A percentile compares a stretch with the other conserved stretches of the same genome.
Conservation (phyloP, 2,329 filamentous ascomycete species). For the Corniculantispora saksenae region DNA sequence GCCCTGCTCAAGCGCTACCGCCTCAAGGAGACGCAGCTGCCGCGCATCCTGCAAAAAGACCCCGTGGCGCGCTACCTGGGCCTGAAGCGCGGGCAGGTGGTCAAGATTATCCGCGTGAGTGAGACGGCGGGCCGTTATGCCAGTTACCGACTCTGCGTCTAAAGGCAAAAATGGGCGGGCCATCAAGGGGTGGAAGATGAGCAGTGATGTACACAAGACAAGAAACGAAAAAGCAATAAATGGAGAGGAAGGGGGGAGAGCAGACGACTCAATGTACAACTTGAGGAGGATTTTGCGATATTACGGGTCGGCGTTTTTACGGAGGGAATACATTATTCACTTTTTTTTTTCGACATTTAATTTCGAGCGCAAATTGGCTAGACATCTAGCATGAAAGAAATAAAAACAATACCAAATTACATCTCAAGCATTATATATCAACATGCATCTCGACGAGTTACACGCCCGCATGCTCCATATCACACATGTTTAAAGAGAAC, state of each 20-base stretch:
- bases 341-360: slow-evolving; percentile 14
- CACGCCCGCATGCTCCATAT: no score
- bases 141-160: slow-evolving; percentile 79
- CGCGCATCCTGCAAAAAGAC: slow-evolving; percentile 86
- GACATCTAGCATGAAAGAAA: slow-evolving; percentile 1
- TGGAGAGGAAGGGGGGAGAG: neutral
- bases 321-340: slow-evolving; percentile 2
- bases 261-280: slow-evolving; percentile 11
- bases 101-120: slow-evolving; percentile 95
- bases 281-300: slow-evolving; percentile 12
- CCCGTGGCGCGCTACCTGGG: slow-evolving; percentile 92
- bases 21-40: slow-evolving; percentile 95
- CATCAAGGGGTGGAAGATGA: no score
- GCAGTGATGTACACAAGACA: neutral
- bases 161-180: slow-evolving; percentile 16
- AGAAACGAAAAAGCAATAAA: neutral
- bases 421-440: neutral
- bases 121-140: slow-evolving; percentile 97
- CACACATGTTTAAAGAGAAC: no score
- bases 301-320: slow-evolving; percentile 17
- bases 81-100: slow-evolving; percentile 86
- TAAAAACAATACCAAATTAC: neutral
- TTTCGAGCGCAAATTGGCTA: slow-evolving; percentile 13
- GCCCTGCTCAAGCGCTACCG: slow-evolving; percentile 86
- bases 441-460: no score